Base-by-base conservation (phyloP, 345 rosid species). In the Excoecaria agallocha region DNA sequence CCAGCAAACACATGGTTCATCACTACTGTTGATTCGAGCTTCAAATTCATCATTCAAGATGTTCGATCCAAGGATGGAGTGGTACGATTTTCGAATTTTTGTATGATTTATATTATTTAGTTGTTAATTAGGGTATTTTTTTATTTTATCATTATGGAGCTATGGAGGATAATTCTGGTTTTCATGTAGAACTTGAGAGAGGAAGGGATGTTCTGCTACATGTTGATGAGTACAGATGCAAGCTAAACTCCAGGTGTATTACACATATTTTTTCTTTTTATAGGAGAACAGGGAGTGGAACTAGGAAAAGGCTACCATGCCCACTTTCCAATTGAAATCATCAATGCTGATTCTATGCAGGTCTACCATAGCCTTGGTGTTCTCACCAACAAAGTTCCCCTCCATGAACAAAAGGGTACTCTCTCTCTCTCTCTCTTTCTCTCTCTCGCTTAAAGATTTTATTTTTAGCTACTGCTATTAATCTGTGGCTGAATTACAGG, bases 271-370 rank as follows among this genome's bases (percentile, higher is more conserved):
- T n/a, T n/a, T n/a, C n/a, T n/a, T n/a, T n/a, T n/a, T n/a, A n/a
- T n/a, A n/a, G n/a, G n/a, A n/a, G n/a, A n/a, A n/a, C n/a, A n/a
- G n/a, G n/a, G n/a, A n/a, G n/a, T n/a, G n/a, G n/a, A n/a, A 81
- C 89, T 96, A 5, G 85, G 85, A n/a, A 93, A 93, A 84, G 93
- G 89, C n/a, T n/a, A n/a, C n/a, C n/a, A n/a, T n/a, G n/a, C n/a
- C n/a, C n/a, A n/a, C n/a, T n/a, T n/a, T n/a, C n/a, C n/a, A n/a
- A n/a, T n/a, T n/a, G n/a, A n/a, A n/a, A n/a, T n/a, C n/a, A n/a
- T n/a, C n/a, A n/a, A n/a, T n/a, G n/a, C n/a, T n/a, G n/a, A n/a
- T n/a, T n/a, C n/a, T n/a, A n/a, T n/a, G n/a, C n/a, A n/a, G n/a
- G n/a, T n/a, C n/a, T n/a, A n/a, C n/a, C n/a, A n/a, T n/a, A n/a